Base-by-base conservation (phyloP, 2,329 filamentous ascomycete species). In the Talaromyces islandicus region DNA sequence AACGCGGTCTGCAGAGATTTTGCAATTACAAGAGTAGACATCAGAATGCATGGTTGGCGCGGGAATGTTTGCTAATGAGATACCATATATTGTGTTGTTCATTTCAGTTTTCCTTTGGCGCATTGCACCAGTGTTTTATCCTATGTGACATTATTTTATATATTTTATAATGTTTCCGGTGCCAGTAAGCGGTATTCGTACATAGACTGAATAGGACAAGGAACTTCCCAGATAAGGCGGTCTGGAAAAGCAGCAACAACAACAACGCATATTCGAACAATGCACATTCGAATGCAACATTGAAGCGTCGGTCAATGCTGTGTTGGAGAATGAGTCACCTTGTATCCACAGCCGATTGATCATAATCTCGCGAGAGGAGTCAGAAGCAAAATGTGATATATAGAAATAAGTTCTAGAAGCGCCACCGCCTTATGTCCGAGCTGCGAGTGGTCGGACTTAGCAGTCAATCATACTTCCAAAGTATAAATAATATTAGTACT, bases 21-120 rank as follows among this genome's bases (percentile, higher is more conserved):
- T 75, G 24, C 70, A 71, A 50, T 65, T 75, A 51, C 72, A 73
- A 63, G 73, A 74, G 60, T 75, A 72, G 58, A n/a, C n/a, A n/a
- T n/a, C n/a, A 64, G 24, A 21, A 46, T 46, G 48, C 48, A 52
- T 52, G 48, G 17, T 52, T 52, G 48, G 48, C 48, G 48, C 48
- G 19, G 19, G 43, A 29, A 52, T 52, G 48, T 52, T 52, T 52
- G 43, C 43, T 46, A 52, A 52, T 52, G 48, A 52, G 48, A 52
- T 52, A 52, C 48, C 48, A 52, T 52, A 52, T 29, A 24, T 21
- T 46, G 43, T 46, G 43, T 46, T 46, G 19, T 46, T 46, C 48
- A 52, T 52, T 27, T 11, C 46, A 50, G 4, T n/a, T 25, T 52
- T 52, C 17, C 27, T 14, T 29, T 27, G 14, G 48, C 17, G 24